Conservation (phyloP, 305 asterid species). For the Ajuga reptans region DNA sequence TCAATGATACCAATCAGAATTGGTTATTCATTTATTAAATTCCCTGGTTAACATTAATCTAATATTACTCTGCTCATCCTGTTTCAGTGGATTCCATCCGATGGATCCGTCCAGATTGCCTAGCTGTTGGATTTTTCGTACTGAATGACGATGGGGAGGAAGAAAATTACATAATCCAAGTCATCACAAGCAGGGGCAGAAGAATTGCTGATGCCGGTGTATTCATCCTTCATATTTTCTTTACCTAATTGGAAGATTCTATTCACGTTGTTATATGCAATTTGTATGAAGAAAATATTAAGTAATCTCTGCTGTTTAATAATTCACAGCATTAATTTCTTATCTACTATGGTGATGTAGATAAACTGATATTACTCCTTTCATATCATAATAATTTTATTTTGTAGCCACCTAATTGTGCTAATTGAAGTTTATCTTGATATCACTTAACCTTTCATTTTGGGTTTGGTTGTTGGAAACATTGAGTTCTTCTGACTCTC, state of each 20-base stretch:
- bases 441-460: neutral
- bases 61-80: slow-evolving; percentile 18
- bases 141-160: slow-evolving; percentile 55
- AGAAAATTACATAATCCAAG: slow-evolving; percentile 65
- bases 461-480: neutral
- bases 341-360: neutral
- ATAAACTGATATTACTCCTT: neutral
- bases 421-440: neutral
- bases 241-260: slow-evolving; percentile 7
- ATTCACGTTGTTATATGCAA: neutral
- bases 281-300: neutral
- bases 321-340: neutral
- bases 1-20: slow-evolving; percentile 2
- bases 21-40: slow-evolving; percentile 1
- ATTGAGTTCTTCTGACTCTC: neutral
- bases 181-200: slow-evolving; percentile 55
- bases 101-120: slow-evolving; percentile 80
- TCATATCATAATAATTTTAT: neutral
- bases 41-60: slow-evolving; percentile 11
- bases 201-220: slow-evolving; percentile 50
- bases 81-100: slow-evolving; percentile 76
- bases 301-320: neutral
- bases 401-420: neutral
- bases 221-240: slow-evolving; percentile 16
- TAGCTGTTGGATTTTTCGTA: slow-evolving; percentile 70